These are phyloP conservation scores for Carpinus fangiana DNA, from an alignment of 306 rosid species.

Conservation along the genomic window DNA sequence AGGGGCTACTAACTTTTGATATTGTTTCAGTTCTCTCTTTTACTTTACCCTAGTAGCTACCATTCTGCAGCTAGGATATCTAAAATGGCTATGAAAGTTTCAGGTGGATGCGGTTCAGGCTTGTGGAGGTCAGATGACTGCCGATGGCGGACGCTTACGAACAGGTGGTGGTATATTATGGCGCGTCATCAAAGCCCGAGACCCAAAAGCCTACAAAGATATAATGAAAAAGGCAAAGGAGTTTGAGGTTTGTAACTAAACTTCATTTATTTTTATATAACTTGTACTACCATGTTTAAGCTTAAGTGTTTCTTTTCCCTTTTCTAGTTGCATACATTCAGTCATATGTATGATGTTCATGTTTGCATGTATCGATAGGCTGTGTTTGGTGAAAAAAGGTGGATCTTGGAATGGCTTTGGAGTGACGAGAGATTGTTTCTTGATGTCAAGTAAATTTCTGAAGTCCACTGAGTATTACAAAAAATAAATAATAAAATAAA, in stretches of 20 bases:
- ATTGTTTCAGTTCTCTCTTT: constrained; percentile 12
- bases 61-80: constrained; percentile 11
- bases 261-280: constrained; percentile 6
- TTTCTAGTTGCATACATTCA: not conserved
- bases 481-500: not conserved
- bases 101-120: constrained; percentile 88
- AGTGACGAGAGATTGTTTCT: not conserved
- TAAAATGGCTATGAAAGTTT: constrained; percentile 21
- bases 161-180: constrained; percentile 91
- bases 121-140: constrained; percentile 88
- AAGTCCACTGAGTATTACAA: not conserved
- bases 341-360: not conserved
- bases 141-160: constrained; percentile 67
- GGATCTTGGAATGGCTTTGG: not conserved
- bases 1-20: not conserved
- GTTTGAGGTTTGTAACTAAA: constrained; percentile 60
- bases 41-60: constrained; percentile 8
- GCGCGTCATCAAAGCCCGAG: constrained; percentile 65
- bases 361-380: not conserved
- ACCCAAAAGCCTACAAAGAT: constrained; percentile 82
- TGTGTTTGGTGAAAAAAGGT: not conserved
- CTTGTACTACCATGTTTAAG: not conserved
- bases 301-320: not conserved
- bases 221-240: constrained; percentile 82
- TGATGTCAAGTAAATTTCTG: not conserved